Evolutionary conservation across 805 yeast genomes (phyloP).

Genomic region (Barnettozyma sp.): DNA sequence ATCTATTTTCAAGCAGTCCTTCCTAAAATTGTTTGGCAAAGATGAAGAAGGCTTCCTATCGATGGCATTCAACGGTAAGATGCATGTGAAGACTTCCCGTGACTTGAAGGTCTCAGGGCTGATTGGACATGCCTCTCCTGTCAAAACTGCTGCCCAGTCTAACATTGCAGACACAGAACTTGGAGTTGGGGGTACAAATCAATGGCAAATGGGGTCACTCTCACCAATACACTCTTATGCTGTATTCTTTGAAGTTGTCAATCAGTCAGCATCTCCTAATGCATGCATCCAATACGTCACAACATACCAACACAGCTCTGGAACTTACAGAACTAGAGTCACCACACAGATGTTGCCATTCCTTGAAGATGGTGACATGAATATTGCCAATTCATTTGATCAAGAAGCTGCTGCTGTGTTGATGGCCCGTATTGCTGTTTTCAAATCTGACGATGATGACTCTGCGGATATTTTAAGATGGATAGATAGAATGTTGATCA

Average conservation of each 20-base stretch:
- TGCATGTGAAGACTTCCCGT: conserved; percentile 80
- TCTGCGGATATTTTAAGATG: conserved; percentile 91
- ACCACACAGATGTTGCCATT: conserved; percentile 69
- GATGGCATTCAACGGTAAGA: conserved; percentile 84
- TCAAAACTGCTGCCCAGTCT: conserved; percentile 44
- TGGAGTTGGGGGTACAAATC: conserved; percentile 89
- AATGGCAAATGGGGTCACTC: conserved; percentile 78
- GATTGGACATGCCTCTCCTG: conserved; percentile 86
- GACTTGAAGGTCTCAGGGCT: conserved; percentile 88
- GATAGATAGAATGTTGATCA: conserved; percentile 88
- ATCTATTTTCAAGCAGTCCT: conserved; percentile 87
- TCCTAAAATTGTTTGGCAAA: conserved; percentile 76
- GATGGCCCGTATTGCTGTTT: conserved; percentile 86
- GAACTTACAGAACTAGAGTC: conserved; percentile 81
- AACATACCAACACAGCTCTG: conserved; percentile 92
- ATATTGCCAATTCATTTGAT: conserved; percentile 67
- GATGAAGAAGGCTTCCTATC: conserved; percentile 82
- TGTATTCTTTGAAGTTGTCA: conserved; percentile 75
- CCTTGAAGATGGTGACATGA: conserved; percentile 53
- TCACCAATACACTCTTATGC: conserved; percentile 89
- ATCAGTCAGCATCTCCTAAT: conserved; percentile 30
- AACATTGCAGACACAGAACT: conserved; percentile 89
- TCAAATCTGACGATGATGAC: conserved; percentile 74
- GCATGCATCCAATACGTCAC: conserved; percentile 79
- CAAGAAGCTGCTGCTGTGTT: conserved; percentile 97